These are phyloP conservation scores for Jackrogersella minutella DNA, from an alignment of 495 filamentous ascomycete species.

Conservation along the genomic window DNA sequence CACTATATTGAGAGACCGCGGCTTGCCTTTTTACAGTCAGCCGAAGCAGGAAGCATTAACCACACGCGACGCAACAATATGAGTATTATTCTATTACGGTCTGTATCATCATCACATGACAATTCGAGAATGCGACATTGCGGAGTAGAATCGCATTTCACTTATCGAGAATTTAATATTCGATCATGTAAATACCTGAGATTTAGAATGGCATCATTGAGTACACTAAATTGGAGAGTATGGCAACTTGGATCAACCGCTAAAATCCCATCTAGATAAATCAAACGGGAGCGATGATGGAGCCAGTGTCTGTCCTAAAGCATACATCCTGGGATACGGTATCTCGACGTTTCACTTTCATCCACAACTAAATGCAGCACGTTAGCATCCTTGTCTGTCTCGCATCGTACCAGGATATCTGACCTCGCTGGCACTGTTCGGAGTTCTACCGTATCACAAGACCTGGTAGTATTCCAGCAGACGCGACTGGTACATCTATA, in stretches of 20 bases:
- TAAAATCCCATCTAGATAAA: neutral
- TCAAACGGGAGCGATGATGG: neutral
- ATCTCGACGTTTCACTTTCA: constrained; percentile 38
- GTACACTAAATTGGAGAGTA: neutral
- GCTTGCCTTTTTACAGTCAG: neutral
- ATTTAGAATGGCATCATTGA: neutral
- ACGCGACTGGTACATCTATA: neutral
- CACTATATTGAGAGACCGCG: neutral
- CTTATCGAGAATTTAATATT: neutral
- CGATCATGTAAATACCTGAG: neutral
- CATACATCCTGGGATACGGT: constrained; percentile 26
- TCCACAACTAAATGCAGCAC: constrained; percentile 32
- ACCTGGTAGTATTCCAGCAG: constrained; percentile 1
- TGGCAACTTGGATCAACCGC: neutral
- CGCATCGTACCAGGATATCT: constrained; percentile 33
- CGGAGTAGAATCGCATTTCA: neutral
- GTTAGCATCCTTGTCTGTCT: constrained; percentile 35
- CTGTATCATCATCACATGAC: constrained; percentile 19
- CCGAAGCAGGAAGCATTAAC: neutral
- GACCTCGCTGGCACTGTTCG: constrained; percentile 3
- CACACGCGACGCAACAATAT: neutral
- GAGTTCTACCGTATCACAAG: constrained; percentile 15
- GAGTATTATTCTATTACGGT: constrained; percentile 1
- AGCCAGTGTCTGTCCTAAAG: constrained; percentile 1
- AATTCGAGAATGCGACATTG: constrained; percentile 1